Percentiles rank a stretch among this genome's conserved stretches.
phyloP scores from a whole-genome alignment of 495 filamentous ascomycete species.

The Podospora bellae-mahoneyi region DNA sequence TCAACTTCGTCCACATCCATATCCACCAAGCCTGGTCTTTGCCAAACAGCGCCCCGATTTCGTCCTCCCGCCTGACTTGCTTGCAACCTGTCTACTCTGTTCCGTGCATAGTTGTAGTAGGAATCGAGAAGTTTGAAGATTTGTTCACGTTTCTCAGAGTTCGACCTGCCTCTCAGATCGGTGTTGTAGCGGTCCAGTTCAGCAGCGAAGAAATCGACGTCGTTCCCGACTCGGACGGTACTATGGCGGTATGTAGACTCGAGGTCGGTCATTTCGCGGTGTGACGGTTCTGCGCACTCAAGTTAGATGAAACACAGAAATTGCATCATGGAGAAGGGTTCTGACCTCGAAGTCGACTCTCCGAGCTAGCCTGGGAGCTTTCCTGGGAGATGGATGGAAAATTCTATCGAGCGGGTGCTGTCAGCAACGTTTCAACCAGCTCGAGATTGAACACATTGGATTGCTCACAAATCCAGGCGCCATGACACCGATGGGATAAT shows the following conservation, averaged over 20 bases:
- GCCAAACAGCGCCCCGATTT: slow-evolving; percentile 60
- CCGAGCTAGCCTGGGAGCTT: slow-evolving; percentile 21
- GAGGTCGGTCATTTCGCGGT: slow-evolving; percentile 30
- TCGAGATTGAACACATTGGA: not conserved
- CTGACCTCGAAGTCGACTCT: slow-evolving; percentile 23
- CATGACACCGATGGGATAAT: slow-evolving; percentile 16
- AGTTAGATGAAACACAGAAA: slow-evolving; percentile 14
- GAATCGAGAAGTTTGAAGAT: slow-evolving; percentile 45
- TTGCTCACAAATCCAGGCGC: slow-evolving; percentile 33
- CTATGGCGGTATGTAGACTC: slow-evolving; percentile 29
- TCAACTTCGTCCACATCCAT: slow-evolving; percentile 56
- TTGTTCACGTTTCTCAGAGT: slow-evolving; percentile 41
- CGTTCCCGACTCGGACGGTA: slow-evolving; percentile 35
- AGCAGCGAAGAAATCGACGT: slow-evolving; percentile 46
- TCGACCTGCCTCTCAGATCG: slow-evolving; percentile 23
- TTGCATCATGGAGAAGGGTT: not conserved
- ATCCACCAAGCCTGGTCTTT: slow-evolving; percentile 58
- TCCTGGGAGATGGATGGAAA: slow-evolving; percentile 20
- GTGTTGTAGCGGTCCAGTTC: slow-evolving; percentile 42
- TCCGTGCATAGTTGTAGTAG: slow-evolving; percentile 42
- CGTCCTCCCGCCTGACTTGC: slow-evolving; percentile 35
- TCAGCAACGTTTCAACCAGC: not conserved
- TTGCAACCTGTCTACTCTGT: slow-evolving; percentile 37
- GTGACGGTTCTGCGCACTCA: slow-evolving; percentile 6
- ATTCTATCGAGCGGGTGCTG: slow-evolving; percentile 20